Base-by-base conservation (phyloP, 345 rosid genomes). In the Raphanus sativus region DNA sequence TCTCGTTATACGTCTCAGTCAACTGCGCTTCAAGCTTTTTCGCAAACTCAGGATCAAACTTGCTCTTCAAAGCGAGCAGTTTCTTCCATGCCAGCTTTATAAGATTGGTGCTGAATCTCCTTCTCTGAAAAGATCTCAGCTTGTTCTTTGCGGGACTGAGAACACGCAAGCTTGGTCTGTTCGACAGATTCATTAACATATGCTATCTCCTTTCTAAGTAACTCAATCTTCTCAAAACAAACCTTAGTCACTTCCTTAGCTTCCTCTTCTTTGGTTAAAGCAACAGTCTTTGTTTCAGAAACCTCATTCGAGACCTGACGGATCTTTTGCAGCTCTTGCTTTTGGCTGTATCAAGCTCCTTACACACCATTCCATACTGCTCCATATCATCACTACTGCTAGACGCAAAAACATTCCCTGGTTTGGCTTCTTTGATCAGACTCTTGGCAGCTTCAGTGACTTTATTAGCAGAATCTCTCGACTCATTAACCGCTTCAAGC, bases 161-260 rank as follows among this genome's bases (percentile, higher is more conserved):
- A 74, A 69, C 88, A 83, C 12, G 90, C 94, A 78, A 86, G 87
- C 86, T 88, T 94, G n/a, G 87, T 92, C 83, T 92, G 89, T 45
- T 88, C 92, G 50, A 92, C 87, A 3, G 97, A 84, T 77, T 90
- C 95, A 79, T 92, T 91, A 24, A 89, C 76, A 28, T 81, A 76
- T 32, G 90, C 81, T 16, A 94, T 92, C 73, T 92, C 98, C 80
- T 75, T 88, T 2, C 89, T 87, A 38, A 94, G 87, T 71, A 89
- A 87, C 42, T 87, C 81, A 33, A 87, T 90, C 82, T 85, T 94
- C 85, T 88, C 97, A 75, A 86, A 76, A 77, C 88, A 89, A 70
- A 76, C 81, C 77, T 86, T 85, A 61, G 83, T 84, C 48, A 85
- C 84, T 71, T 80, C 68, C 77, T 92, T 87, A 60, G 97, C 91